Evolutionary conservation across 2,329 filamentous ascomycete species (phyloP).

Genomic region (Lasiodiplodia citricola): DNA sequence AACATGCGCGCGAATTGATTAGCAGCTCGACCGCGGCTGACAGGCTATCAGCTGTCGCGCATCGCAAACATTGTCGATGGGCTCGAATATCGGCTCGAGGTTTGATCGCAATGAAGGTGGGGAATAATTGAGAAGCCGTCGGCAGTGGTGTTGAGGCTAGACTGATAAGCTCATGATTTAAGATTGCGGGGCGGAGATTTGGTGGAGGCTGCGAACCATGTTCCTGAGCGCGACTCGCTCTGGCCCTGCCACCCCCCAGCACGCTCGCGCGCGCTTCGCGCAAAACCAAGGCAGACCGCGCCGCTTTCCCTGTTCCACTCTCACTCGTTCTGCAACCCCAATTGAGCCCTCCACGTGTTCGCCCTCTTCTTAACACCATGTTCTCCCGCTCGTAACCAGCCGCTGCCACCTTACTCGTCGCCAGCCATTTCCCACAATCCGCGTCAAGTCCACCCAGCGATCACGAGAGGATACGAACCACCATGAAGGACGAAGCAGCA

Average conservation of each 20-base stretch:
- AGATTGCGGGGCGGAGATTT: slow-evolving; percentile 19
- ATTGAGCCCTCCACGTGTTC: not conserved
- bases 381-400: not conserved
- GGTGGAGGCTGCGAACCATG: not conserved
- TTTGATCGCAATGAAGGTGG: not conserved
- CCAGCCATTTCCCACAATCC: not conserved
- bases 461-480: not conserved
- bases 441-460: slow-evolving; percentile 12
- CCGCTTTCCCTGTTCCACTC: slow-evolving; percentile 7
- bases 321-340: not conserved
- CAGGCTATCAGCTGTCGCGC: too few species aligned
- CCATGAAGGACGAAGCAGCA: slow-evolving; percentile 12
- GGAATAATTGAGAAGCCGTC: not conserved
- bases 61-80: too few species aligned
- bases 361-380: not conserved
- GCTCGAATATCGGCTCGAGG: too few species aligned
- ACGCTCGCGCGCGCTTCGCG: not conserved
- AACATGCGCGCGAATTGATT: too few species aligned
- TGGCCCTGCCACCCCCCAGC: not conserved
- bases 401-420: not conserved
- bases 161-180: slow-evolving; percentile 11
- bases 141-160: slow-evolving; percentile 7
- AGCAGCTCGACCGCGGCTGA: too few species aligned
- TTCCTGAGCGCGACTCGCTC: slow-evolving; percentile 1
- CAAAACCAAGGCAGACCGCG: slow-evolving; percentile 8